A percentile compares a stretch with the other conserved stretches of the same genome.
phyloP scores from a whole-genome alignment of 2,329 filamentous ascomycete species.

The Beauveria pseudobassiana region DNA sequence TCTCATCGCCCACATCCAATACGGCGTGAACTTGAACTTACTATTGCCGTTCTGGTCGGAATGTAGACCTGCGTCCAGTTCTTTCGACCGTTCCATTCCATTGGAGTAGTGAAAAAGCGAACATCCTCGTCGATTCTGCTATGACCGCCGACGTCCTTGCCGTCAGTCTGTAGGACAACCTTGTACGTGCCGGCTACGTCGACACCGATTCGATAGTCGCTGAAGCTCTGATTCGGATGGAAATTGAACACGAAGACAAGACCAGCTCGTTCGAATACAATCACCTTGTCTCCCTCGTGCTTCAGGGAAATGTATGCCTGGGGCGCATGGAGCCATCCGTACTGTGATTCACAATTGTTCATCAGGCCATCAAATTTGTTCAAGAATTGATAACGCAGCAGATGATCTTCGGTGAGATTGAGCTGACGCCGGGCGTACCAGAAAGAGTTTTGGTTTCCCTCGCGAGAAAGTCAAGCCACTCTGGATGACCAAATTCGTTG shows the following conservation, averaged over 20 bases:
- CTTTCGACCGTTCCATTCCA: conserved; percentile 81
- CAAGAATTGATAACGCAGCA: conserved; percentile 83
- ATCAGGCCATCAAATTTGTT: conserved; percentile 91
- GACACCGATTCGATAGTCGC: conserved; percentile 86
- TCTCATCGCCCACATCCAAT: background rate
- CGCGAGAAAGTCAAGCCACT: conserved; percentile 97
- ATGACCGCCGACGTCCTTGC: conserved; percentile 69
- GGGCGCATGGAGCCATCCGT: conserved; percentile 78
- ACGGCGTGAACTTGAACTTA: conserved; percentile 36
- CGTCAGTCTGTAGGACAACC: conserved; percentile 77
- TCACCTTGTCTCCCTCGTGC: conserved; percentile 86
- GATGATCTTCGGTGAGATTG: conserved; percentile 78
- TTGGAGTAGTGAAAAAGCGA: conserved; percentile 83
- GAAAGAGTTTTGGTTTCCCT: conserved; percentile 87
- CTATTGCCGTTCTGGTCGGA: conserved; percentile 74
- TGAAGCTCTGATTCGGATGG: conserved; percentile 74
- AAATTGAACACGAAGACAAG: conserved; percentile 96
- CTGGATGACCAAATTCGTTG: conserved; percentile 96
- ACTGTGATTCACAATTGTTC: conserved; percentile 81
- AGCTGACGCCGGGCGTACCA: conserved; percentile 91
- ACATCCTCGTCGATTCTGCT: conserved; percentile 71
- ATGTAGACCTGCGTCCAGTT: conserved; percentile 94
- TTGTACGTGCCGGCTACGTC: conserved; percentile 79
- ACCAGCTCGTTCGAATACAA: conserved; percentile 90
- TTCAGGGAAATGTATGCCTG: conserved; percentile 94